Evolutionary conservation across 805 yeast genomes (phyloP).

Genomic region (Spathaspora girioi): DNA sequence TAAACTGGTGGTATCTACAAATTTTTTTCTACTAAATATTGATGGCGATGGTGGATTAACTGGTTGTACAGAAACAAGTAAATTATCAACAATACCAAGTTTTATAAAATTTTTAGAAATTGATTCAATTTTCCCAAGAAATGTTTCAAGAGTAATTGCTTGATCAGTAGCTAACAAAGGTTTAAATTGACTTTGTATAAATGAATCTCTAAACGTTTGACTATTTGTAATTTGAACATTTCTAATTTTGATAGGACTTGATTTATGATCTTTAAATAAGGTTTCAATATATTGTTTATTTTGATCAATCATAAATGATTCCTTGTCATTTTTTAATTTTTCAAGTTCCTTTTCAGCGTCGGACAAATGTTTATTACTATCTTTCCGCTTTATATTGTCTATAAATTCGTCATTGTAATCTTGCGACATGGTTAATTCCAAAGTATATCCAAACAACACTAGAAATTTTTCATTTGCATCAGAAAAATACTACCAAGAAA

Average conservation of each 20-base stretch:
- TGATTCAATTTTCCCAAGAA: conserved; percentile 40
- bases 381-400: conserved; percentile 7
- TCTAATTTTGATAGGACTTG: conserved; percentile 40
- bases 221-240: conserved; percentile 48
- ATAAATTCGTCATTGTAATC: conserved; percentile 20
- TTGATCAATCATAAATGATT: conserved; percentile 28
- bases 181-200: conserved; percentile 43
- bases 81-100: conserved; percentile 40
- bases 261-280: conserved; percentile 27
- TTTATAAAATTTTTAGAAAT: conserved; percentile 42
- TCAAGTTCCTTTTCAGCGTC: conserved; percentile 25
- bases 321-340: conserved; percentile 22
- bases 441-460: too few relatives aligned
- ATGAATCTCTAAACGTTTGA: conserved; percentile 42
- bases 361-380: conserved; percentile 8
- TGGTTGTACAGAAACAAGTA: conserved; percentile 30
- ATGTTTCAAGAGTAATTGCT: conserved; percentile 33
- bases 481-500: not conserved
- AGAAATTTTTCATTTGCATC: not conserved
- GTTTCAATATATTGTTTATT: conserved; percentile 29
- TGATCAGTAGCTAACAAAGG: conserved; percentile 40
- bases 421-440: conserved; percentile 6
- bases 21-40: not conserved
- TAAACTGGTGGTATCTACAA: conserved; percentile 9
- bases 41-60: conserved; percentile 7